Evolutionary conservation across 371 early-diverging fungal species (phyloP), one percentile per base, ranked within the genome.

Genomic region (Umbelopsis sp.): DNA sequence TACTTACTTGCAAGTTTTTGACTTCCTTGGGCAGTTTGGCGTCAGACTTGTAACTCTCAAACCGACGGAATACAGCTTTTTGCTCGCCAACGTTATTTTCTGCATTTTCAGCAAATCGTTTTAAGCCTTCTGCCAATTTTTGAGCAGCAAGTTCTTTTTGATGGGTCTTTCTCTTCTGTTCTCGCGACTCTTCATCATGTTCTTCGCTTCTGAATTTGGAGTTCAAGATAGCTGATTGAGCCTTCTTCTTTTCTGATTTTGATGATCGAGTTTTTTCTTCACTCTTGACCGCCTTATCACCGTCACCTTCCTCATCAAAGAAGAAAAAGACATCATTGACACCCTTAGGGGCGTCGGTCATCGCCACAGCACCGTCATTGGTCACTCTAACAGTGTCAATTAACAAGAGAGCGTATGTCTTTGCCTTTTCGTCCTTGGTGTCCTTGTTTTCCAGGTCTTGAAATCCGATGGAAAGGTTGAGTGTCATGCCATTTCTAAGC

Each of bases 1-100:
- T 35, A 84, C 84, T 72, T 87, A 82, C 85, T 66, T 80, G 81
- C 24, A 92, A 80, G 35, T 89, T 85, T 38, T 82, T 82, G 50
- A 89, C 87, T 65, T 89, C 87, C 65, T 87, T 88, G 14, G 99
- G 99, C 37, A 98, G 70, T 37, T 89, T 87, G 0, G 91, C 84
- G 57, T 97, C 98, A 53, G 94, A 87, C 72, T 93, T 89, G 81
- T 99, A 99, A 83, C 95, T 94, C 76, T 98, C 98, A 79, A 95
- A 97, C 74, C 91, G 89, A 52, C 88, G 86, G 75, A 96, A 94
- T 8, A 86, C 86, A 7, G 86, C 88, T 75, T 92, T 87, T 50
- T 89, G 86, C 50, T 90, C 87, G 51, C 86, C 87, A 44, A 86
- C 78, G 50, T 78, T 86, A 22, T 86, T 83, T 16, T 87, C 93